phyloP scores from a whole-genome alignment of 2,329 filamentous ascomycete genomes.

The Pleochaeta shiraiana region DNA sequence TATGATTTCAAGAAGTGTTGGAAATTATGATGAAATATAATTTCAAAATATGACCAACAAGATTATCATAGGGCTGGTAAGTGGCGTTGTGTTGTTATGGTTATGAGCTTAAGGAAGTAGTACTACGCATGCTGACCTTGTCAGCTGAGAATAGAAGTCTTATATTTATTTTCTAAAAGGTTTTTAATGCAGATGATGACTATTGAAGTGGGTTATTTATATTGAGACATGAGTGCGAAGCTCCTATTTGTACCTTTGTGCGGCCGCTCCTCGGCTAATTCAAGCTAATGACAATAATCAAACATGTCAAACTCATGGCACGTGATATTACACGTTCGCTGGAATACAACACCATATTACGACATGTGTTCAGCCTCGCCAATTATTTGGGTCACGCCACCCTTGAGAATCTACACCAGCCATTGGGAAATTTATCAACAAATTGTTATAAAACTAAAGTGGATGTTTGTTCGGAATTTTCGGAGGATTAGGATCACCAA shows the following conservation, averaged over 20 bases:
- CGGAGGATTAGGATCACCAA: no score
- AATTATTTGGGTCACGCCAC: no score
- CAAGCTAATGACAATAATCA: not conserved
- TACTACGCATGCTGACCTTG: not conserved
- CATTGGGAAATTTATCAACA: no score
- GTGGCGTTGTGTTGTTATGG: no score
- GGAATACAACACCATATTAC: not conserved
- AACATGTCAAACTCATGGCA: not conserved
- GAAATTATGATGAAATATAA: no score
- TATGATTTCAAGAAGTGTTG: not conserved
- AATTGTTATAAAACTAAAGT: no score
- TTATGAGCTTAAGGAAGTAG: not conserved
- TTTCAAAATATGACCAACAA: no score
- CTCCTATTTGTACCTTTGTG: conserved; percentile 3
- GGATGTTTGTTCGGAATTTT: no score
- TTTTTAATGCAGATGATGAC: not conserved
- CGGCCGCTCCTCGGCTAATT: conserved; percentile 1
- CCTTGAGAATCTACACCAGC: no score
- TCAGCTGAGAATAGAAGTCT: not conserved
- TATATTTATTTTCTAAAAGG: not conserved
- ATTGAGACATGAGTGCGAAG: not conserved
- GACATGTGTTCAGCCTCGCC: no score
- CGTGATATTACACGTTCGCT: not conserved
- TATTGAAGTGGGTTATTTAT: not conserved
- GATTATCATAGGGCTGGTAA: no score